Conservation (phyloP, 2,329 filamentous ascomycete genomes). For the Paracoccidioides brasiliensis region DNA sequence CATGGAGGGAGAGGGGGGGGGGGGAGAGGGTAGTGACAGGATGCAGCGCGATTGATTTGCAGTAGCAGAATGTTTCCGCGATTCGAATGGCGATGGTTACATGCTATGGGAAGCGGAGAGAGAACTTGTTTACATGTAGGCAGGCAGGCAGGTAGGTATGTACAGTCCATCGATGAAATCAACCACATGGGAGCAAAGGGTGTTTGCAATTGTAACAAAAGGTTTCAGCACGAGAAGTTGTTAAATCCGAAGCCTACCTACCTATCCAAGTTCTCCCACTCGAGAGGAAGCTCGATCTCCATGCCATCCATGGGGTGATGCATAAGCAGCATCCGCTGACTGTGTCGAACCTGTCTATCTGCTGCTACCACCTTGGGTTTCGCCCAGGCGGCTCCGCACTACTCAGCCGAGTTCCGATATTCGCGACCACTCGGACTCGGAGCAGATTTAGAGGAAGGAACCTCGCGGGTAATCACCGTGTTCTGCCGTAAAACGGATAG, state of each 20-base stretch:
- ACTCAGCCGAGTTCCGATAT: too few relatives aligned
- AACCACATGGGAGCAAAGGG: background rate
- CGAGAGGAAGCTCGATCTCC: conserved; percentile 33
- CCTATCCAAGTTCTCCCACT: conserved; percentile 65
- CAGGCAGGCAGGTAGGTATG: background rate
- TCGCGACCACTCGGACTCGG: too few relatives aligned
- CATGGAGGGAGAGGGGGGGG: too few relatives aligned
- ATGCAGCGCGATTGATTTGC: background rate
- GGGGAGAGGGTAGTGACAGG: background rate
- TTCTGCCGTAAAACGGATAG: too few relatives aligned
- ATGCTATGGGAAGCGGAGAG: too few relatives aligned
- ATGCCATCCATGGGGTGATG: conserved; percentile 28
- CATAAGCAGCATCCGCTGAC: conserved; percentile 1
- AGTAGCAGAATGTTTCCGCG: background rate
- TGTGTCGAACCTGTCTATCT: background rate
- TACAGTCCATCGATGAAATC: background rate
- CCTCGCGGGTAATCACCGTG: too few relatives aligned
- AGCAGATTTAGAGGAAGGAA: too few relatives aligned
- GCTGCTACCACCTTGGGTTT: background rate
- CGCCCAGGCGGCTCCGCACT: background rate
- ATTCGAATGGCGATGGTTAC: background rate
- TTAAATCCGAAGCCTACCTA: conserved; percentile 41
- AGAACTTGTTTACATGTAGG: background rate
- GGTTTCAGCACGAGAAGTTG: background rate
- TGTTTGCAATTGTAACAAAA: background rate